Evolutionary conservation across 179 eudicot species (phyloP), one percentile per base, ranked within the genome.

Genomic region (Silene noctiflora): DNA sequence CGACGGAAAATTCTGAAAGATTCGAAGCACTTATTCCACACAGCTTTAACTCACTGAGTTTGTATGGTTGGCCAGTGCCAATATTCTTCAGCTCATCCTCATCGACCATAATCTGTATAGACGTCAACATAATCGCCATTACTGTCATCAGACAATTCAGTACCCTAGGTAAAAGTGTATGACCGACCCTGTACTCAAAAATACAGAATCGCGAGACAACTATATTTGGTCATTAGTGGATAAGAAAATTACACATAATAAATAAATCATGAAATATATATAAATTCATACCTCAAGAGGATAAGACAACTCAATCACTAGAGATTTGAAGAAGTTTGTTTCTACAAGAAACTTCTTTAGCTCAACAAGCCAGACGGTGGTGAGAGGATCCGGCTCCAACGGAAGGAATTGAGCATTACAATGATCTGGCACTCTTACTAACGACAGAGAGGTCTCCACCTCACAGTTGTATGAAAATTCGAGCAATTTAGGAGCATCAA

Each of bases 401-500:
- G 19, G 65, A 56, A 1, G 20, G n/a, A 73, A 71, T 12, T 17
- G 12, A 55, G 63, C 64, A 53, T 19, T 21, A 60, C 76, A 73
- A 7, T 33, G 66, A 1, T 20, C 67, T 1, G 11, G 67, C 46
- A 16, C 46, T 58, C 17, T 60, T 21, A 60, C 35, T 5, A 73
- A 58, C 14, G 67, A 73, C 33, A 73, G 7, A 13, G 67, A 11
- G 5, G 76, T 6, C 29, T 60, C 67, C 33, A 59, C 4, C 12
- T 20, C 16, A 35, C 67, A 20, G 6, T 20, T 4, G 53, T 33
- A 73, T 29, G 31, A 58, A 35, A 73, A 73, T 27, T 33, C 48
- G 2, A 20, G n/a, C 67, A 73, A 20, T 56, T 73, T 73, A 59
- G 76, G 76, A 4, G 59, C 58, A 17, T 53, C 58, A 12, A 53